Evolutionary conservation across 1,139 yeast genomes (phyloP).

Genomic region (Pichia sp.): DNA sequence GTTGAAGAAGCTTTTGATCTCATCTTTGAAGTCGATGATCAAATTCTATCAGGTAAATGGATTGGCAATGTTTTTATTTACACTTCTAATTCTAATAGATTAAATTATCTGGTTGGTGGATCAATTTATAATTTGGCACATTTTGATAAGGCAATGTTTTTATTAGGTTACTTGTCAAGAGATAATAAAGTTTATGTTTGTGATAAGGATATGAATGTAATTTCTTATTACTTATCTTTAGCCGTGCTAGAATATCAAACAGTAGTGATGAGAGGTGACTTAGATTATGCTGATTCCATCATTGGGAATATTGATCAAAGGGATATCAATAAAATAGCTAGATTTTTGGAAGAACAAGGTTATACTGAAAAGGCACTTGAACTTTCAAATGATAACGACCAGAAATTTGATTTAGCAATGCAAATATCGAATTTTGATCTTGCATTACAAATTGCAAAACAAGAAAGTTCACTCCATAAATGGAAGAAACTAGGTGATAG

Average conservation of each 20-base stretch:
- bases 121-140: constrained; percentile 88
- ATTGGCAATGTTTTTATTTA: constrained; percentile 94
- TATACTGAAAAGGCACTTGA: constrained; percentile 73
- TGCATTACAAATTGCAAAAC: constrained; percentile 65
- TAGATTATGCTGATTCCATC: constrained; percentile 63
- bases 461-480: constrained; percentile 54
- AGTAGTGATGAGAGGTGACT: constrained; percentile 86
- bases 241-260: constrained; percentile 93
- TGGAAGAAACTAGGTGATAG: constrained; percentile 93
- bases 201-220: constrained; percentile 81
- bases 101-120: constrained; percentile 93
- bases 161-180: constrained; percentile 83
- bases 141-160: constrained; percentile 80
- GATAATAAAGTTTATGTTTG: constrained; percentile 85
- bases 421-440: constrained; percentile 58
- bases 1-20: constrained; percentile 83
- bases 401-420: constrained; percentile 75
- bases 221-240: constrained; percentile 75
- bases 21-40: constrained; percentile 71
- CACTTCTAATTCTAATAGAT: constrained; percentile 77
- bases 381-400: constrained; percentile 78
- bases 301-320: constrained; percentile 58
- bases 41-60: constrained; percentile 85
- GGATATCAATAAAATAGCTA: constrained; percentile 74
- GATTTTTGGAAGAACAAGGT: constrained; percentile 92